phyloP scores from a whole-genome alignment of 441 rosid species.

The Populus hybrid region DNA sequence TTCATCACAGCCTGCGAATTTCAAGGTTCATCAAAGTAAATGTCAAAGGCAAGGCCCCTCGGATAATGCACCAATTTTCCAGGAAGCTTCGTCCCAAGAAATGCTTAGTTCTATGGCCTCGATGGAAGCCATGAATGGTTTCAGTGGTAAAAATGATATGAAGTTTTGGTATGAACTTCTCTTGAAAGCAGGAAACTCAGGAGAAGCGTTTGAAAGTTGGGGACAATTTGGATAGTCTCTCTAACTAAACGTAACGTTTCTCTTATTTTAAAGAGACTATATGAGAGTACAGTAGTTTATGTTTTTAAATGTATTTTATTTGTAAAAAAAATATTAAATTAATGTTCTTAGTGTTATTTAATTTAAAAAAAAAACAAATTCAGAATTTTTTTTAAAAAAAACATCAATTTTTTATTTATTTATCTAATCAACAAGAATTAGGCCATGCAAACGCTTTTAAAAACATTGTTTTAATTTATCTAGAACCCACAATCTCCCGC shows the following conservation, averaged over 20 bases:
- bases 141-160: background rate
- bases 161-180: constrained; percentile 31
- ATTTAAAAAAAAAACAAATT: too few species aligned
- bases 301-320: background rate
- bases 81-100: background rate
- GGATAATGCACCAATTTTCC: background rate
- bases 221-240: background rate
- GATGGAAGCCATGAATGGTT: constrained; percentile 4
- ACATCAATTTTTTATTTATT: too few species aligned
- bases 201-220: constrained; percentile 1
- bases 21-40: constrained; percentile 1
- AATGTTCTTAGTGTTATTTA: too few species aligned
- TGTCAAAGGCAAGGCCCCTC: background rate
- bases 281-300: background rate
- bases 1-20: background rate
- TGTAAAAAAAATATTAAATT: too few species aligned
- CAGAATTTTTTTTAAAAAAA: too few species aligned
- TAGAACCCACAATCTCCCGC: too few species aligned
- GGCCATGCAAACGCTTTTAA: too few species aligned
- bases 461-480: too few species aligned
- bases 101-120: background rate
- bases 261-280: too few species aligned
- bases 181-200: constrained; percentile 21
- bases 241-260: background rate
- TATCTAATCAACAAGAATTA: too few species aligned